phyloP scores from a whole-genome alignment of 1,284 basidiomycete species.

The Tylopilus sp. region DNA sequence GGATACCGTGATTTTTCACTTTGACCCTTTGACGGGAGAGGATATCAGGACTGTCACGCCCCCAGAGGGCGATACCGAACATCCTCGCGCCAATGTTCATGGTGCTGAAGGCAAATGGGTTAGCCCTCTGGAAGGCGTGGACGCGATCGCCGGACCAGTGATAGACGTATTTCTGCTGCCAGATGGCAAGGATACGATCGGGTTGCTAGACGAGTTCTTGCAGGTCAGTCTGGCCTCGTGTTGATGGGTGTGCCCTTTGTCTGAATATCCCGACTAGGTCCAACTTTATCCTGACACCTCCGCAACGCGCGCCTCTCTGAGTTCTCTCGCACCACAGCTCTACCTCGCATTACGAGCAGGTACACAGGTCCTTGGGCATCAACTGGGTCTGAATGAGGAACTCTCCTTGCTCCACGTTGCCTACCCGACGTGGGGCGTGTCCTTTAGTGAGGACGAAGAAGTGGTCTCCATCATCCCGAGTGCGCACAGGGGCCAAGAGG shows the following conservation, averaged over 20 bases:
- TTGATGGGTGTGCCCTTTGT: not conserved
- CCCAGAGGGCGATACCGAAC: not conserved
- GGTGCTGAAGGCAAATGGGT: constrained; percentile 12
- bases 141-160: constrained; percentile 57
- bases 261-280: constrained; percentile 38
- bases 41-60: constrained; percentile 40
- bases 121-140: constrained; percentile 50
- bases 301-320: constrained; percentile 43
- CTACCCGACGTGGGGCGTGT: constrained; percentile 65
- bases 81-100: constrained; percentile 5
- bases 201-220: constrained; percentile 66
- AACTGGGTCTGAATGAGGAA: constrained; percentile 44
- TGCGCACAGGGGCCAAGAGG: constrained; percentile 42
- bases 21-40: constrained; percentile 77
- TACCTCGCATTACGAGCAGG: constrained; percentile 57
- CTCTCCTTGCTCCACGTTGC: constrained; percentile 52
- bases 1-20: constrained; percentile 74
- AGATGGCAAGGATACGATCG: constrained; percentile 47
- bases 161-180: constrained; percentile 58
- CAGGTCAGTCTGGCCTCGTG: constrained; percentile 43
- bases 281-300: constrained; percentile 64
- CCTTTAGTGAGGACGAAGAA: constrained; percentile 54
- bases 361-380: constrained; percentile 55
- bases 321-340: constrained; percentile 42
- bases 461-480: constrained; percentile 52